These are phyloP conservation scores for Chrysoporthe cubensis DNA, from an alignment of 2,329 filamentous ascomycete species.

Conservation along the genomic window DNA sequence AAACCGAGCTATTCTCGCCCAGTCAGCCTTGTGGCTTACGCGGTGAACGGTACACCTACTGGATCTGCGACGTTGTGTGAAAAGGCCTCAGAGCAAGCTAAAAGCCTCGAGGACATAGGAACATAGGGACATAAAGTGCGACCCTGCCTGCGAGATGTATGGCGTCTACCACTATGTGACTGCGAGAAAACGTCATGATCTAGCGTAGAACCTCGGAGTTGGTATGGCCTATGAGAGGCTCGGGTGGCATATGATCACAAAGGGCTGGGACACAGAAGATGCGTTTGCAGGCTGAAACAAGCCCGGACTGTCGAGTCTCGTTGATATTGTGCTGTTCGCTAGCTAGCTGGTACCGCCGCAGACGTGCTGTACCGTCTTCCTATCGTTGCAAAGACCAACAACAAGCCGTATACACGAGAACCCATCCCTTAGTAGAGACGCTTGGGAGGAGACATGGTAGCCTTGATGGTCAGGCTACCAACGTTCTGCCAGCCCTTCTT, in stretches of 20 bases:
- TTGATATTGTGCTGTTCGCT: slow-evolving; percentile 12
- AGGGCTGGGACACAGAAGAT: background rate
- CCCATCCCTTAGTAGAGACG: slow-evolving; percentile 79
- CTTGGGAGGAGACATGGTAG: slow-evolving; percentile 98
- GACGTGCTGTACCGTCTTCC: slow-evolving; percentile 11
- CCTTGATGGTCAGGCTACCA: slow-evolving; percentile 99
- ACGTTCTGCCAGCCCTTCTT: slow-evolving; percentile 99
- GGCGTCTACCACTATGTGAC: background rate
- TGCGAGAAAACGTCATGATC: background rate
- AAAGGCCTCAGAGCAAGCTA: background rate
- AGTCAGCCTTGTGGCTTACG: background rate
- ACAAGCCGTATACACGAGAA: background rate
- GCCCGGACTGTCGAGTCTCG: slow-evolving; percentile 16
- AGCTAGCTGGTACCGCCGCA: slow-evolving; percentile 4
- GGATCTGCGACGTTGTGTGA: background rate
- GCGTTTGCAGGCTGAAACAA: background rate
- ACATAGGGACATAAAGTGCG: background rate
- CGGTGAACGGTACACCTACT: background rate
- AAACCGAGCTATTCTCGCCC: background rate
- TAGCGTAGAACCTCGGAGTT: background rate
- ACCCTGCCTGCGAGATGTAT: background rate
- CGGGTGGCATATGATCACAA: background rate
- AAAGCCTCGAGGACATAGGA: background rate
- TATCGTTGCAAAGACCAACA: slow-evolving; percentile 24
- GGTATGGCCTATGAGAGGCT: background rate